Base-by-base conservation (phyloP, 257 asterid species). In the Nemophila menziesii region DNA sequence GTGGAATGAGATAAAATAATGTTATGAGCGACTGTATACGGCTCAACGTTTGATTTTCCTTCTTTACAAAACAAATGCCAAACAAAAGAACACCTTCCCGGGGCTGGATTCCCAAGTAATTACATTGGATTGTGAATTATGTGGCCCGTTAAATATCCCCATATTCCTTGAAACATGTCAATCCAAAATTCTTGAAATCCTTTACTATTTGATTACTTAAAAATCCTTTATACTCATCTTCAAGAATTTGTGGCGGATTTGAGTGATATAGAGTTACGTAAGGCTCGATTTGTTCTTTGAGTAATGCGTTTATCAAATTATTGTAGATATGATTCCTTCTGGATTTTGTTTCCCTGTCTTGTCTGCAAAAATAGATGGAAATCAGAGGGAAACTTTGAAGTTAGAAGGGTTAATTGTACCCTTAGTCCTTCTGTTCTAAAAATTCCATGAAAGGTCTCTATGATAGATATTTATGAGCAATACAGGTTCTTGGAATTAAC, bases 71-170 rank as follows among this genome's bases (percentile, higher is more conserved):
- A 41, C 8, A 65, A 33, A 63, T 78, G 89, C 40, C 84, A 83
- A 10, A 75, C 58, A 49, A 85, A 59, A 2, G 93, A 85, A 55
- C 96, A 85, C 65, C 96, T 69, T 11, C 96, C 96, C 0, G 93
- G 96, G 20, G 96, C 96, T 85, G 93, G 62, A 85, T 46, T 5
- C 96, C 93, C 1, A 58, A 56, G 47, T 78, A 82, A 39, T 75
- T 73, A 20, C 96, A 93, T 67, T 67, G 77, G 61, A 85, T 81
- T n/a, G 93, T 68, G 16, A 68, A 19, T 92, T 92, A 4, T 67
- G 89, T 16, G 93, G 96, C 76, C 81, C 96, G 16, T 85, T 85
- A 77, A 85, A 81, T 65, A 44, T 81, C 77, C 19, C 96, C 96
- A 49, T 78, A 78, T 1, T 74, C 82, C 61, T 76, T 23, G 67